Base-by-base conservation (phyloP, 192 early-diverging fungal species). In the Lobosporangium transversale region DNA sequence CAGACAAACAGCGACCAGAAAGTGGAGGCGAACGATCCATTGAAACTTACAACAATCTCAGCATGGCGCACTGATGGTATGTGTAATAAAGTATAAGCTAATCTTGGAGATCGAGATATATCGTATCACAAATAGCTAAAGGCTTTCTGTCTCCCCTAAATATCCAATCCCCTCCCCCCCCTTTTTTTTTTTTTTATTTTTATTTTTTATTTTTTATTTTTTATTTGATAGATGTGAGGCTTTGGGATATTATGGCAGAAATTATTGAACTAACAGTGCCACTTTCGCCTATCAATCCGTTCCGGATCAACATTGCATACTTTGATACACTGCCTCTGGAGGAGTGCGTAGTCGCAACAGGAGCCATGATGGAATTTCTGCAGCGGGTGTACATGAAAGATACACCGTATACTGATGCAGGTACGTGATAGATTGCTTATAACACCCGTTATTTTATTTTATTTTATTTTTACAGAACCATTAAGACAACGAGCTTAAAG, bases 171-270 rank as follows among this genome's bases (percentile, higher is more conserved):
- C n/a, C n/a, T n/a, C n/a, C n/a, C n/a, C n/a, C n/a, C n/a, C n/a
- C n/a, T n/a, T n/a, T n/a, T n/a, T n/a, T n/a, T n/a, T n/a, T n/a
- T 10, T 40, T 40, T 14, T 40, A 40, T 40, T 40, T 23, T 47
- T 43, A 0, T 31, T 52, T 29, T 17, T 29, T 58, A 5, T 32
- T 53, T 53, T 26, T 45, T 48, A 3, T 47, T 33, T 68, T 32
- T 20, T 52, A 26, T 27, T 8, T 15, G 23, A 11, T 53, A 80
- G 89, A 91, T 59, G 81, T 90, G 18, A 64, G 83, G 2, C 80
- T 88, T 3, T 88, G 89, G 85, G 88, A 91, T 51, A 86, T 91
- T 9, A 76, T 91, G 37, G 90, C 87, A 15, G 90, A 91, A 73
- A 84, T 91, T 20, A 85, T 91, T 14, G 83, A 82, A 32, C 71